Conservation (phyloP, 2,329 filamentous ascomycete genomes). For the Colletotrichum tofieldiae region DNA sequence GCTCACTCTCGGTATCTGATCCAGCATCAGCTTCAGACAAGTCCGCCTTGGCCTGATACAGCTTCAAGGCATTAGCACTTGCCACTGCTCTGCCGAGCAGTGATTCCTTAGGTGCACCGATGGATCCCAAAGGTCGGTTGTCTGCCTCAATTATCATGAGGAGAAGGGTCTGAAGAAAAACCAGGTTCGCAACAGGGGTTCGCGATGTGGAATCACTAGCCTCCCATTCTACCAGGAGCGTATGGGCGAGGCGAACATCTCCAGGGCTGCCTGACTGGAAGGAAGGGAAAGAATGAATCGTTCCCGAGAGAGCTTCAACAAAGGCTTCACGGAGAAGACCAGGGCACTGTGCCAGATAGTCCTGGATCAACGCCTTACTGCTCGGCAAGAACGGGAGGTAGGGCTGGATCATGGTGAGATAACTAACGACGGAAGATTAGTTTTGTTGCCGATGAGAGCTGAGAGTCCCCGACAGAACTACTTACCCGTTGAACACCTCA, state of each 20-base stretch:
- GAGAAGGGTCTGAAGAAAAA: constrained; percentile 78
- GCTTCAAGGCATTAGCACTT: constrained; percentile 75
- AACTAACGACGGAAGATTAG: constrained; percentile 58
- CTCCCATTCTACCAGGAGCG: constrained; percentile 69
- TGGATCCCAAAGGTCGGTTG: constrained; percentile 61
- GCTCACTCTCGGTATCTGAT: constrained; percentile 72
- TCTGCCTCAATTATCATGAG: constrained; percentile 78
- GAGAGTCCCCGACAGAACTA: constrained; percentile 3
- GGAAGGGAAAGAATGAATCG: constrained; percentile 68
- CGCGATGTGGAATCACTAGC: constrained; percentile 55
- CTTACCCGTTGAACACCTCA: constrained; percentile 63
- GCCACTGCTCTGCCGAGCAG: constrained; percentile 78
- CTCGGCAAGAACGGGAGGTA: constrained; percentile 77
- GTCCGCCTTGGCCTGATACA: constrained; percentile 64
- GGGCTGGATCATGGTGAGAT: constrained; percentile 76
- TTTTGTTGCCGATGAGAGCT: neutral
- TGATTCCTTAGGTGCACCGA: constrained; percentile 65
- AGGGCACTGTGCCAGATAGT: constrained; percentile 71
- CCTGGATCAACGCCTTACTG: constrained; percentile 69
- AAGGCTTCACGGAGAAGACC: constrained; percentile 75
- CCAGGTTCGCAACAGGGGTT: constrained; percentile 61
- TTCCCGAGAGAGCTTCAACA: constrained; percentile 72
- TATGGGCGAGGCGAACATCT: constrained; percentile 62
- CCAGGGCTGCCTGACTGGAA: constrained; percentile 55
- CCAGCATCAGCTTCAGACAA: constrained; percentile 63